Conservation (phyloP, 345 rosid genomes). For the Dipteronia dyeriana region DNA sequence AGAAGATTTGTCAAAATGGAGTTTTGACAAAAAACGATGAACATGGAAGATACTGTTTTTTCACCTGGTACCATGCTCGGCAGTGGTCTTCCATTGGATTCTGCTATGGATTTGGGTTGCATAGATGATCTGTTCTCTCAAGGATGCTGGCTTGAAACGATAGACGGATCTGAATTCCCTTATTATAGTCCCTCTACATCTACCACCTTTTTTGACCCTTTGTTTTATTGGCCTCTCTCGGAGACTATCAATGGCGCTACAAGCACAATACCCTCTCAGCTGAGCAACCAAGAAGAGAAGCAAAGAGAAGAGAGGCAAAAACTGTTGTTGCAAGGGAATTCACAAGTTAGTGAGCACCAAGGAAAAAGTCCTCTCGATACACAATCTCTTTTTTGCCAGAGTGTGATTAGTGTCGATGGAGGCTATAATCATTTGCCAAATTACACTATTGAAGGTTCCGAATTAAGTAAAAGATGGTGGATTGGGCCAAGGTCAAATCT, state of each 20-base stretch:
- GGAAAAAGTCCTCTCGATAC: conserved; percentile 29
- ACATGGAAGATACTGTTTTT: conserved; percentile 62
- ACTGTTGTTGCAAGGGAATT: conserved; percentile 21
- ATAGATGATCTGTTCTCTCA: conserved; percentile 82
- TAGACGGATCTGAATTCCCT: conserved; percentile 82
- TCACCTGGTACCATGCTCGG: conserved; percentile 38
- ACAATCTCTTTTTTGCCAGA: conserved; percentile 23
- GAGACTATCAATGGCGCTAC: conserved; percentile 40
- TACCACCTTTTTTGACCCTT: conserved; percentile 43
- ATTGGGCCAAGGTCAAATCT: conserved; percentile 56
- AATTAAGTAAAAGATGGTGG: conserved; percentile 62
- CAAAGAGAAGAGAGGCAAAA: conserved; percentile 29
- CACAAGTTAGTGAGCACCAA: conserved; percentile 31
- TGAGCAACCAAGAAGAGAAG: conserved; percentile 28
- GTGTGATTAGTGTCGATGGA: conserved; percentile 14
- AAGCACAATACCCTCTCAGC: conserved; percentile 27
- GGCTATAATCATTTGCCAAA: conserved; percentile 12
- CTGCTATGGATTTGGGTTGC: conserved; percentile 65
- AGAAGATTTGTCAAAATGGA: conserved; percentile 11
- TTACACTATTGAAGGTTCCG: conserved; percentile 35
- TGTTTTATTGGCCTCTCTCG: conserved; percentile 42
- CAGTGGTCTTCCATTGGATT: conserved; percentile 28
- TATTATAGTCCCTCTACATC: conserved; percentile 43
- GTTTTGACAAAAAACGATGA: conserved; percentile 12
- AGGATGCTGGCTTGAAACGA: conserved; percentile 91